These are phyloP conservation scores for Debaryomycetaceae sp. DNA, from an alignment of 1,139 yeast genomes.

Conservation along the genomic window DNA sequence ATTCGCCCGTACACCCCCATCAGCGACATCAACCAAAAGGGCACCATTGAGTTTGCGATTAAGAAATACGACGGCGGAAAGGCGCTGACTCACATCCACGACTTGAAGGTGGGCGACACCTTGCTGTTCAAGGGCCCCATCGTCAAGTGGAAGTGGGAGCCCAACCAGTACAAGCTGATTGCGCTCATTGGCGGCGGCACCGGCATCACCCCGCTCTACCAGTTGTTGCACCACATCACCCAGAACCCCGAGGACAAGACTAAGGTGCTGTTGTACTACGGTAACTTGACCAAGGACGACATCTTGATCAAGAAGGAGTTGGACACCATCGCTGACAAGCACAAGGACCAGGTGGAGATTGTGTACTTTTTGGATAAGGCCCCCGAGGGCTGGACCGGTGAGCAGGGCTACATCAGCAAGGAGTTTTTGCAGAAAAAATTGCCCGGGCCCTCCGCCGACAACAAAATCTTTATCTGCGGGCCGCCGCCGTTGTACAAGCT, in stretches of 20 bases:
- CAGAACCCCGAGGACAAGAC: slow-evolving; percentile 74
- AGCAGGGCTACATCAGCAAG: slow-evolving; percentile 75
- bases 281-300: slow-evolving; percentile 74
- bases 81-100: slow-evolving; percentile 72
- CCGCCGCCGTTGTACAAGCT: slow-evolving; percentile 60
- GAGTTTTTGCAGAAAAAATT: slow-evolving; percentile 65
- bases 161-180: slow-evolving; percentile 71
- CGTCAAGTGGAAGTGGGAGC: slow-evolving; percentile 87
- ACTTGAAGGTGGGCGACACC: slow-evolving; percentile 73
- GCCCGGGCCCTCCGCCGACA: slow-evolving; percentile 60
- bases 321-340: slow-evolving; percentile 58
- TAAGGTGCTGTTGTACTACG: slow-evolving; percentile 67
- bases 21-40: slow-evolving; percentile 64
- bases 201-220: slow-evolving; percentile 84
- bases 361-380: slow-evolving; percentile 72
- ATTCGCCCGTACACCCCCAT: slow-evolving; percentile 97
- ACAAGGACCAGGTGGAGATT: slow-evolving; percentile 66
- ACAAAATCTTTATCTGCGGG: slow-evolving; percentile 84
- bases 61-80: slow-evolving; percentile 84
- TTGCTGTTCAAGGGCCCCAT: slow-evolving; percentile 94
- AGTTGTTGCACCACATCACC: slow-evolving; percentile 77
- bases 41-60: slow-evolving; percentile 74
- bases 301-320: slow-evolving; percentile 76
- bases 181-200: slow-evolving; percentile 97
- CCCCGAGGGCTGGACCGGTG: slow-evolving; percentile 74